phyloP scores from a whole-genome alignment of 768 basidiomycete genomes.

The Pholiota molesta region DNA sequence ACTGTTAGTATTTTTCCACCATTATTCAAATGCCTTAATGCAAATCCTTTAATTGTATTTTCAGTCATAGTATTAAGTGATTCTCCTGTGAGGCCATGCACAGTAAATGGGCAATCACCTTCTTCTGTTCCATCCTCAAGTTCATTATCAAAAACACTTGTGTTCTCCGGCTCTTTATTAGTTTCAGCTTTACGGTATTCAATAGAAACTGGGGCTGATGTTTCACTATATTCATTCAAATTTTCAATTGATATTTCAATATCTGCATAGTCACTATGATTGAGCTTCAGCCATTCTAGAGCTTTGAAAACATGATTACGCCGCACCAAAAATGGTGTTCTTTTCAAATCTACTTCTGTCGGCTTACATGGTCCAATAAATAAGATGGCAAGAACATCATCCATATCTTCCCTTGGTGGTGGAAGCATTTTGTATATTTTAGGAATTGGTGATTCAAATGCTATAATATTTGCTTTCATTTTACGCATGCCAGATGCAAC shows the following conservation, averaged over 20 bases:
- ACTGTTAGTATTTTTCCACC: too few species aligned
- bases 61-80: too few species aligned
- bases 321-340: not conserved
- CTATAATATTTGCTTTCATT: not conserved
- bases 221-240: slow-evolving; percentile 5
- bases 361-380: not conserved
- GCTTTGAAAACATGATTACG: not conserved
- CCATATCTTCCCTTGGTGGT: not conserved
- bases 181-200: too few species aligned
- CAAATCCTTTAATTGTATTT: too few species aligned
- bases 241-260: slow-evolving; percentile 31
- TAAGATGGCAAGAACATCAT: not conserved
- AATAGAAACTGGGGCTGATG: too few species aligned
- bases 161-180: too few species aligned
- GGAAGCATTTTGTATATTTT: not conserved
- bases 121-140: too few species aligned
- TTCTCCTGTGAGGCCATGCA: too few species aligned
- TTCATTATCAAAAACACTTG: too few species aligned
- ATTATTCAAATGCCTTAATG: too few species aligned
- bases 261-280: slow-evolving; percentile 29
- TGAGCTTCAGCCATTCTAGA: slow-evolving; percentile 2
- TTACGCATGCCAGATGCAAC: not conserved
- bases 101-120: too few species aligned
- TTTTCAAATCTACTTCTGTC: not conserved
- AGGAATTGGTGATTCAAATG: not conserved